Base-by-base conservation (phyloP, 2,329 filamentous ascomycete genomes). In the Fusarium sp. region DNA sequence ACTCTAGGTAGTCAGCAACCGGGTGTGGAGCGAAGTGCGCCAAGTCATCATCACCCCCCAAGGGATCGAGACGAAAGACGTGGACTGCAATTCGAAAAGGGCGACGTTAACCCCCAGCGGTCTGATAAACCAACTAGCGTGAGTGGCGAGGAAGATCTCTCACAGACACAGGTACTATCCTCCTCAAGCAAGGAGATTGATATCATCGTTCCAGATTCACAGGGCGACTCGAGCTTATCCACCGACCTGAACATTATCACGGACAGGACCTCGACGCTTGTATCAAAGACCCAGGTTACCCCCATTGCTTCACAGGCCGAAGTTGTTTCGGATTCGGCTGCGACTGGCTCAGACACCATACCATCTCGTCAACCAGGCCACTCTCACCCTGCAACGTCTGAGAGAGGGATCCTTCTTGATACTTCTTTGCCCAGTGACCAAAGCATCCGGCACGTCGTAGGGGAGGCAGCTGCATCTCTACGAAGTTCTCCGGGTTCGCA, bases 291-390 rank as follows among this genome's bases (percentile, higher is more conserved):
- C 23, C 62, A 53, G 42, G 32, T 32, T 12, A 64, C 59, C 21
- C 53, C 68, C 19, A 28, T 58, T 52, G 47, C 42, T 30, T 66
- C 69, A 16, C 68, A 71, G 25, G 32, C 62, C 28, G 67, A 65
- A 37, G 33, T 69, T 53, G 44, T 74, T 25, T 65, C 53, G 42
- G 66, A 74, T 23, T 74, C 69, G 9, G 62, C 60, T 23, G 61
- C 46, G 32, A 58, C 59, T 28, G 57, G 54, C 28, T 72, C 63
- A 11, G 68, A 75, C 23, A 38, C 28, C 33, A 78, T 80, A 61
- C 75, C 78, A 10, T 81, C 80, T 37, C 79, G 60, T 49, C 80
- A 81, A 60, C 77, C 72, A 40, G 62, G 72, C 23, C 72, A 64
- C 23, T 33, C 60, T 46, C 68, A 35, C 32, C n/a, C 28, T 35